Conservation (phyloP, 1,139 yeast genomes). For the Yamadazyma siamensis region DNA sequence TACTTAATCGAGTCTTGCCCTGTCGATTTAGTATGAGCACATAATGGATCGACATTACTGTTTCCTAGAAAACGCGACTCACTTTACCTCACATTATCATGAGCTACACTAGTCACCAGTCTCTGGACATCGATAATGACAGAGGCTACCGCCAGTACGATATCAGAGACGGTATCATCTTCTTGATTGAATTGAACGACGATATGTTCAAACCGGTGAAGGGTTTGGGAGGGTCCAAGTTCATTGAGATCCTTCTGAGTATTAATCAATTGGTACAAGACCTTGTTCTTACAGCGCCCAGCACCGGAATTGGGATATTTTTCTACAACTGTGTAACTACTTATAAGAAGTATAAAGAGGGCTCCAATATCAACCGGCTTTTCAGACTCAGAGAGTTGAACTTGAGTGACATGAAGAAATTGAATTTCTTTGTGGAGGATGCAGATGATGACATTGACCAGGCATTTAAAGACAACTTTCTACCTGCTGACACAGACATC, state of each 20-base stretch:
- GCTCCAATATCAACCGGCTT: slow-evolving; percentile 26
- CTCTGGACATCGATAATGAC: slow-evolving; percentile 10
- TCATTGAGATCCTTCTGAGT: slow-evolving; percentile 53
- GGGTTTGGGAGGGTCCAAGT: slow-evolving; percentile 35
- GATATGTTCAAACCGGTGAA: slow-evolving; percentile 38
- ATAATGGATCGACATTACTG: slow-evolving; percentile 68
- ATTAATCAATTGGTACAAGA: slow-evolving; percentile 55
- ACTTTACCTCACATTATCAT: not conserved
- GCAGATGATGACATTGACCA: slow-evolving; percentile 11
- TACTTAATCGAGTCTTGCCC: slow-evolving; percentile 85
- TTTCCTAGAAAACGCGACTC: not conserved
- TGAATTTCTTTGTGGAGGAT: slow-evolving; percentile 33
- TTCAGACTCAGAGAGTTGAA: slow-evolving; percentile 36
- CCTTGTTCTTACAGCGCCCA: slow-evolving; percentile 55
- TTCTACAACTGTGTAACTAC: slow-evolving; percentile 47
- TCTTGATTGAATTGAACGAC: slow-evolving; percentile 59
- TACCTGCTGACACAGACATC: slow-evolving; percentile 24
- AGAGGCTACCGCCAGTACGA: slow-evolving; percentile 39
- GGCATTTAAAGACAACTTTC: slow-evolving; percentile 5
- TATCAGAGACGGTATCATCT: slow-evolving; percentile 60
- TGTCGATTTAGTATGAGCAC: slow-evolving; percentile 83
- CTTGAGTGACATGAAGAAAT: slow-evolving; percentile 36
- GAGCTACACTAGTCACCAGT: slow-evolving; percentile 1
- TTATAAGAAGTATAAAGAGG: slow-evolving; percentile 25
- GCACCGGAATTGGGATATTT: slow-evolving; percentile 66